Evolutionary conservation across 371 early-diverging fungal genomes (phyloP), one percentile per base, ranked within the genome.

Genomic region (Saksenaea oblongispora): DNA sequence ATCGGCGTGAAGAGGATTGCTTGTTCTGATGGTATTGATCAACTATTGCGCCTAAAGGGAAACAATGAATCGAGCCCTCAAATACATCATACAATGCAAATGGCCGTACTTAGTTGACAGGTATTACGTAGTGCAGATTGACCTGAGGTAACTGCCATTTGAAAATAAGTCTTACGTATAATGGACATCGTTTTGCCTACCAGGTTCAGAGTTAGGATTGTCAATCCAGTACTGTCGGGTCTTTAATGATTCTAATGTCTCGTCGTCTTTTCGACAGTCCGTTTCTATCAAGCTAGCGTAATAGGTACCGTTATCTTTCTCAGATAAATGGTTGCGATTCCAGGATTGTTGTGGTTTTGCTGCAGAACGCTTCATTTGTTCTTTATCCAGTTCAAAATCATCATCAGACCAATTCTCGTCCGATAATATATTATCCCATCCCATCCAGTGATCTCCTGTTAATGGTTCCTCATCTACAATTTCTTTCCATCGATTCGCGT

Each of bases 391-490:
- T 22, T 54, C 51, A 35, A 53, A 47, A 31, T 53, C 53, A 5
- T 59, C 60, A 9, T 47, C 51, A 22, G 22, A 47, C 51, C 51
- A 47, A n/a, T 61, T 51, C 10, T 61, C 61, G 22, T 61, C 61
- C n/a, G 61, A 53, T 10, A 53, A 61, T 9, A 61, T 8, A 34
- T 35, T 53, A 4, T 61, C 53, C 54, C 53, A 53, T n/a, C 37
- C 53, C 1, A 53, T 14, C 61, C 61, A 61, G 13, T 61, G 61
- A 34, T 31, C 27, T 18, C 61, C 61, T 2, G 34, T 35, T 17
- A 61, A 61, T 3, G 61, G 61, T 8, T 61, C 61, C n/a, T 61
- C 61, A 1, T 34, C 61, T 34, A 36, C 9, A 26, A 61, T 41
- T 4, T 36, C 54, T 35, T 61, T 36, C 61, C 61, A 61, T 4